Conservation (phyloP, 2,329 filamentous ascomycete species). For the Fonsecaea pugnacius region DNA sequence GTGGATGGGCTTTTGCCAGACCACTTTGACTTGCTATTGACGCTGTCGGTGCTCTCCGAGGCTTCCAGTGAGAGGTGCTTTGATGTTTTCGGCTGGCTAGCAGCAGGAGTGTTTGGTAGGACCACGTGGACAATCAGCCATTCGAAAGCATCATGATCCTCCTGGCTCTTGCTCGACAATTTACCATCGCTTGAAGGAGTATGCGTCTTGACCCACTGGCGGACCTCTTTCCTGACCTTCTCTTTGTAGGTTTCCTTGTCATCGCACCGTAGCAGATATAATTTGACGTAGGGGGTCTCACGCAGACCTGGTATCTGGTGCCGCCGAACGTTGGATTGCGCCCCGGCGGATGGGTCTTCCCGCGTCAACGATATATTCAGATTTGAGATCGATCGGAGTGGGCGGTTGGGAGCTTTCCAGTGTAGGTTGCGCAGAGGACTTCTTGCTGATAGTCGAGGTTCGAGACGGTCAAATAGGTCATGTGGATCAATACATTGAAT, state of each 20-base stretch:
- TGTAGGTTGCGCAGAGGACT: conserved; percentile 89
- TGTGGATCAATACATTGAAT: conserved; percentile 97
- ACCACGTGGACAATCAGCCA: conserved; percentile 95
- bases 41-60: conserved; percentile 66
- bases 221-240: conserved; percentile 73
- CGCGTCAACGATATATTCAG: conserved; percentile 87
- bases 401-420: conserved; percentile 93
- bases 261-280: conserved; percentile 88
- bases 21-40: conserved; percentile 70
- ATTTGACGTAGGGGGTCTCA: conserved; percentile 89
- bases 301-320: conserved; percentile 95
- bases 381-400: conserved; percentile 88
- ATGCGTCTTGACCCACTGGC: conserved; percentile 84
- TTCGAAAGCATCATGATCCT: conserved; percentile 95
- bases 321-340: conserved; percentile 59
- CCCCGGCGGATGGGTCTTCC: conserved; percentile 51
- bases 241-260: conserved; percentile 94
- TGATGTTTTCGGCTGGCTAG: conserved; percentile 72
- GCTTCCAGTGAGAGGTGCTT: conserved; percentile 51
- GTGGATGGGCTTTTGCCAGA: conserved; percentile 76
- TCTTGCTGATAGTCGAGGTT: conserved; percentile 74
- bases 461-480: conserved; percentile 80
- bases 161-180: conserved; percentile 65
- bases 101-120: conserved; percentile 79
- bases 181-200: conserved; percentile 35